Evolutionary conservation across 345 rosid species (phyloP), one percentile per base, ranked within the genome.

Genomic region (Draba incana): DNA sequence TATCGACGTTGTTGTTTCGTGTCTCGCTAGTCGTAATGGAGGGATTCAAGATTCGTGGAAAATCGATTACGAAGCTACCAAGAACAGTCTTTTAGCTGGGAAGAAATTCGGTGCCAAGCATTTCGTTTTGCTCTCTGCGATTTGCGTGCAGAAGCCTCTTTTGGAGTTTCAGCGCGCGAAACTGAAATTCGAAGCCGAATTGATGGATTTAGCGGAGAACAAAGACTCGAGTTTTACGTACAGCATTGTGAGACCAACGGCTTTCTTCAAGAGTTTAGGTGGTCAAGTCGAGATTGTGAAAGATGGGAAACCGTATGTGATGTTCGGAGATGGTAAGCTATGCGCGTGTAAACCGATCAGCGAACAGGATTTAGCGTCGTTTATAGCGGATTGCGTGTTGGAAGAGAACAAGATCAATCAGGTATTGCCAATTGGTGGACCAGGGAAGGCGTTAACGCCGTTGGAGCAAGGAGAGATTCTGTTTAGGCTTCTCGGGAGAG

Each of bases 301-400:
- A 82, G 92, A 87, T 42, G 97, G 97, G 66, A 93, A 93, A 71
- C 98, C 97, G 61, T 93, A 84, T 80, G 97, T 93, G 44, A 90
- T 90, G 98, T 93, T 93, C 66, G 96, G 97, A 48, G 97, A 90
- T 60, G 98, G 98, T 41, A 88, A 79, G 76, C 81, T 90, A 42
- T 88, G 96, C 64, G 98, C 98, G 63, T 90, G 98, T 66, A 90
- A 93, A 74, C 98, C 96, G 0, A 93, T 90, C n/a, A 88, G 97
- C 15, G 98, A 93, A 73, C 77, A 73, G 54, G 96, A 93, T 80
- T 65, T 93, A 69, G 98, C 98, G 10, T 76, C 96, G 0, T 90
- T 88, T 38, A 87, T 90, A 0, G 82, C 92, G 0, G 94, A 93
- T 67, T 93, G 97, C 38, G 87, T 88, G 37, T 62, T 93, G 85